Evolutionary conservation across 495 filamentous ascomycete species (phyloP), one percentile per base, ranked within the genome.

Genomic region (Letharia columbiana): DNA sequence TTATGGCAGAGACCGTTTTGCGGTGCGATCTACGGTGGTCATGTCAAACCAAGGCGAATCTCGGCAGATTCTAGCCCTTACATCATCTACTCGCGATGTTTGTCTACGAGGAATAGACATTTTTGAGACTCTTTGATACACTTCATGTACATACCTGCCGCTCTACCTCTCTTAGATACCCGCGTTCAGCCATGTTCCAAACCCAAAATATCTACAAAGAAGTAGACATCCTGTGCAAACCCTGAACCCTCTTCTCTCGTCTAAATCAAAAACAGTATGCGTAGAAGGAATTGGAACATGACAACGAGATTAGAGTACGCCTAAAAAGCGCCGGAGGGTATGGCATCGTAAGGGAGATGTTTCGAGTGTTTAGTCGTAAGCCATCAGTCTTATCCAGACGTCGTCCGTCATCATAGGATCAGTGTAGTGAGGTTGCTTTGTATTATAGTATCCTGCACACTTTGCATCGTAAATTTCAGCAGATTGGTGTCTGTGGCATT

Each of bases 401-500:
- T 17, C 8, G 9, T 49, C 41, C 49, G 12, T 62, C 42, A 28
- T 70, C 60, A 98, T 79, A 98, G 85, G 73, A 98, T 96, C 71
- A 98, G 80, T 73, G 89, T 88, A 78, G 96, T 91, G 66, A 98
- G 82, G 76, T 98, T 98, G 76, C 91, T 89, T 80, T 98, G 94
- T 70, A 98, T 93, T 76, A 98, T 98, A 89, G 98, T 98, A 74
- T 98, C 94, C 74, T 98, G 94, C 44, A 98, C 94, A 39, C 90
- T 95, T 63, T 85, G 83, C 94, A 98, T 98, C 35, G 94, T 98
- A 70, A 93, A 95, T 78, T 96, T 97, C 63, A 98, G 81, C 62
- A 98, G 78, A 73, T 95, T 94, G 44, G 92, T 97, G 75, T 97
- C 92, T 13, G 92, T 97, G 10, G 92, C 92, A 70, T 96, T 96